Evolutionary conservation across 805 yeast species (phyloP).

Genomic region (Kodamaea jinghongensis): DNA sequence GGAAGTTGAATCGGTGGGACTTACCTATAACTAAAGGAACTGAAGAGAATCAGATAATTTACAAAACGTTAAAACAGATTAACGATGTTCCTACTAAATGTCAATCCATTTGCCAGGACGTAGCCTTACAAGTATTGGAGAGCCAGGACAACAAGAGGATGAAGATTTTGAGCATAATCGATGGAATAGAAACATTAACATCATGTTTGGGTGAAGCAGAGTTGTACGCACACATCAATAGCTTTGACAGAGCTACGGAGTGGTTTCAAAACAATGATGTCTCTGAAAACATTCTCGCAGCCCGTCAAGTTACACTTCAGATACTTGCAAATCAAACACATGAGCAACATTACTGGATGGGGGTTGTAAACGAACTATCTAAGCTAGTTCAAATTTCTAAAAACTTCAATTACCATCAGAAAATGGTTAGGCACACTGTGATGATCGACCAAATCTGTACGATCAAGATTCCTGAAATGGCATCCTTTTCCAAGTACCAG

Average conservation of each 20-base stretch:
- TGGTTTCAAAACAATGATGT: conserved; percentile 42
- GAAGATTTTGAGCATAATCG: conserved; percentile 27
- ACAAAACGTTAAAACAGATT: conserved; percentile 48
- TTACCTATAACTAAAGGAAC: conserved; percentile 47
- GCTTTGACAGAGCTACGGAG: conserved; percentile 15
- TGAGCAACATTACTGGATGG: conserved; percentile 15
- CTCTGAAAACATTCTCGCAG: conserved; percentile 43
- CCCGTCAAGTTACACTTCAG: conserved; percentile 40
- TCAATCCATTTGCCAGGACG: conserved; percentile 15
- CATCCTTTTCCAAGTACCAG: conserved; percentile 38
- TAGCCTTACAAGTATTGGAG: conserved; percentile 19
- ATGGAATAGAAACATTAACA: conserved; percentile 14
- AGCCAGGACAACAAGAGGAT: conserved; percentile 18
- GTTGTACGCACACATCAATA: conserved; percentile 5
- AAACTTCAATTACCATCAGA: conserved; percentile 37
- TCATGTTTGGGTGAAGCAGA: not conserved
- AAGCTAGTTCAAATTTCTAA: conserved; percentile 34
- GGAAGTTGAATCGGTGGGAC: conserved; percentile 82
- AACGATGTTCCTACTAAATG: conserved; percentile 31
- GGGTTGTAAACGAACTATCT: conserved; percentile 36
- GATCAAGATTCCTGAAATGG: conserved; percentile 13
- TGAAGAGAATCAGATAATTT: conserved; percentile 48
- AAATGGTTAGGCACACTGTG: conserved; percentile 49
- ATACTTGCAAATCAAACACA: conserved; percentile 17
- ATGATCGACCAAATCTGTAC: conserved; percentile 38